phyloP scores from a whole-genome alignment of 176 grass and related monocot species.

The Oryza coarctata region DNA sequence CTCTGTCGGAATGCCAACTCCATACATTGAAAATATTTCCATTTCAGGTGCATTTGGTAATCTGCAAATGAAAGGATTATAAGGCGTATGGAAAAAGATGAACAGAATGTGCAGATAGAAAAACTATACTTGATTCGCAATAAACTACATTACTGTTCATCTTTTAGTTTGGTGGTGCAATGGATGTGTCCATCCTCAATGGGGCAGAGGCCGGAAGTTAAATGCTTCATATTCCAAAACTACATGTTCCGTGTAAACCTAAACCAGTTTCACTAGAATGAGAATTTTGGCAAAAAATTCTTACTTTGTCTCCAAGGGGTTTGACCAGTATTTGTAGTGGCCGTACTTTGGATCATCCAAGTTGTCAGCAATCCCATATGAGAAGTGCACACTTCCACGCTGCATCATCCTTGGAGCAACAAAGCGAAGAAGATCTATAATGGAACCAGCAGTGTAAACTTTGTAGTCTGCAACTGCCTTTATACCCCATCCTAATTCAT shows the following conservation, averaged over 20 bases:
- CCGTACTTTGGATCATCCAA: conserved; percentile 82
- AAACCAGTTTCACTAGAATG: background rate
- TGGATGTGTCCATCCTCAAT: background rate
- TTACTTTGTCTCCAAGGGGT: conserved; percentile 97
- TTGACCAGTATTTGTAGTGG: conserved; percentile 99
- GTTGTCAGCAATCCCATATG: conserved; percentile 91
- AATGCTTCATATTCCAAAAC: background rate
- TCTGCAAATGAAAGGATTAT: conserved; percentile 49
- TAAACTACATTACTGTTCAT: background rate
- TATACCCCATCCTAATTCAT: conserved; percentile 85
- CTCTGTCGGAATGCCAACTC: conserved; percentile 96
- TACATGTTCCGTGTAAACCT: background rate
- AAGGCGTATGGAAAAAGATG: conserved; percentile 4
- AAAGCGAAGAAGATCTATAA: conserved; percentile 86
- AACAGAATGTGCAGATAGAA: background rate
- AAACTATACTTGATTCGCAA: background rate
- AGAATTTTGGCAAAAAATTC: conserved; percentile 11
- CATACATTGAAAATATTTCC: conserved; percentile 99
- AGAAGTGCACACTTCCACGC: conserved; percentile 91
- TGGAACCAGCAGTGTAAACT: conserved; percentile 68
- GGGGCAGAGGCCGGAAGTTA: background rate
- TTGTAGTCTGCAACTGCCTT: conserved; percentile 95
- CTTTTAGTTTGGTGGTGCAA: background rate
- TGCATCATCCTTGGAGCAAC: conserved; percentile 99
- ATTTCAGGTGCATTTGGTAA: conserved; percentile 86